Conservation (phyloP, 495 filamentous ascomycete species). For the Hyaloscypha finlandica region DNA sequence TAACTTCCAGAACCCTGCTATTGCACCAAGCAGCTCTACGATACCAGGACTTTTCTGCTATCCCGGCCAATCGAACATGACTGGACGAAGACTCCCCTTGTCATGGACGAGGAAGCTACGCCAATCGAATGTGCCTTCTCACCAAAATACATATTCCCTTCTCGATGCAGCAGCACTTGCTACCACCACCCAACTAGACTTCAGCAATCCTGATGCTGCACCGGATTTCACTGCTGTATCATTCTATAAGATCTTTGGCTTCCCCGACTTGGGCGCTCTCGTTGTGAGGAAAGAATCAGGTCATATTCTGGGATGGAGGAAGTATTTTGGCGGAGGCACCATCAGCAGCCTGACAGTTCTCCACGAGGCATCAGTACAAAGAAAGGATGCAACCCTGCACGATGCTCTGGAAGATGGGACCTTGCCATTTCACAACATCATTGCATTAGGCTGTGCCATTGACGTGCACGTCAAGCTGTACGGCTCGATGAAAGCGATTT, state of each 20-base stretch:
- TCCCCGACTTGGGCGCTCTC: conserved; percentile 73
- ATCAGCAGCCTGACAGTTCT: conserved; percentile 66
- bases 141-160: conserved; percentile 60
- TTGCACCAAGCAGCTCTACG: not conserved
- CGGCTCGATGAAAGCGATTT: conserved; percentile 61
- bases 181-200: conserved; percentile 64
- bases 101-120: conserved; percentile 59
- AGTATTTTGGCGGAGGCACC: conserved; percentile 79
- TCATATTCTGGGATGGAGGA: conserved; percentile 60
- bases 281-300: conserved; percentile 65
- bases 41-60: conserved; percentile 65
- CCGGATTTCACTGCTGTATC: conserved; percentile 74
- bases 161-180: conserved; percentile 74
- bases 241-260: conserved; percentile 84
- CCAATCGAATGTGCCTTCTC: conserved; percentile 38
- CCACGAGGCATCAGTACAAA: conserved; percentile 67
- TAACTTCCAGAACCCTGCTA: not conserved
- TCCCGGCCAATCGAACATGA: conserved; percentile 81
- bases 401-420: conserved; percentile 78
- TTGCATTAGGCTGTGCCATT: conserved; percentile 70
- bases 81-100: conserved; percentile 65
- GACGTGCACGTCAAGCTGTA: conserved; percentile 64
- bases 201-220: conserved; percentile 58
- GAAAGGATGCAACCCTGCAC: conserved; percentile 51
- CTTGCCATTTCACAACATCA: conserved; percentile 74